Evolutionary conservation across 2,329 filamentous ascomycete genomes (phyloP), one percentile per base, ranked within the genome.

Genomic region (Epichloe aotearoae): DNA sequence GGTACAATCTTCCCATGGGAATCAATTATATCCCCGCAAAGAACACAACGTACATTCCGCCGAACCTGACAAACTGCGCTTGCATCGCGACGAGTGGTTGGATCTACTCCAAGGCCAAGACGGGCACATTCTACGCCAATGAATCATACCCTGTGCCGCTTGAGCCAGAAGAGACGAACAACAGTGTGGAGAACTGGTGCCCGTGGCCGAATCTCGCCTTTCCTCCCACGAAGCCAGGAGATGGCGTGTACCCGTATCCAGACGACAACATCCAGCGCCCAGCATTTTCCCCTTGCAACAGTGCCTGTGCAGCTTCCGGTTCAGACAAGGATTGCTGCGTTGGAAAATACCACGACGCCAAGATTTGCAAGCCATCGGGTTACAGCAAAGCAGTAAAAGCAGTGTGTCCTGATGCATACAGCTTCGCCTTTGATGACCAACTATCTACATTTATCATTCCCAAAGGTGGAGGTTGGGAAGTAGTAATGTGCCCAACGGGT

Each of bases 371-470:
- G 53, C 81, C 84, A 3, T 81, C 81, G 47, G 67, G 77, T 40
- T 93, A 90, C 68, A 82, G 82, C 56, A 77, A 72, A 52, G 72
- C 73, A 11, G 84, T 86, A 49, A 93, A 94, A 70, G 69, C 68
- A 3, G 75, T 91, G 12, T 94, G 88, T 62, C 87, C 88, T 1
- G 88, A 94, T 66, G 87, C 87, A 3, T 94, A 93, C 68, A 88
- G 83, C 60, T 94, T 79, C 63, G 82, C 84, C 47, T 80, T 79
- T 64, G 76, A 80, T 56, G 77, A 82, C 59, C 67, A 71, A 54
- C 69, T 70, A 33, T 78, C 74, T 15, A 83, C 79, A 0, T 83
- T 83, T 58, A 79, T 80, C 57, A 71, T 83, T 37, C 79, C 80
- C 2, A 72, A 65, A 11, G 86, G 87, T 17, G 85, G 83, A 20